Evolutionary conservation across 495 filamentous ascomycete species (phyloP), one percentile per base, ranked within the genome.

Genomic region (Cladorrhinum samala): DNA sequence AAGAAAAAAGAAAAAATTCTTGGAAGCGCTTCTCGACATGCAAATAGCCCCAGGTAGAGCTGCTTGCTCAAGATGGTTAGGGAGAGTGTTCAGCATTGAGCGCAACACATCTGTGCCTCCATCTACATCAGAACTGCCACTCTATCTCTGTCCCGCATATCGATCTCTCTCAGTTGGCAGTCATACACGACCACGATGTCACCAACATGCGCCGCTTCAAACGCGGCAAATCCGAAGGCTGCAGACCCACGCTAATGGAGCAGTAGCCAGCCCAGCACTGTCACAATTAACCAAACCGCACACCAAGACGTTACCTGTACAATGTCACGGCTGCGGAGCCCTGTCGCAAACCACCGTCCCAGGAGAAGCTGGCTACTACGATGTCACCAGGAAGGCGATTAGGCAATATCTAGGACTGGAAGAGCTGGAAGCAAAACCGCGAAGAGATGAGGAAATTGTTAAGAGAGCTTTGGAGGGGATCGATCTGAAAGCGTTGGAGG

Each of bases 291-390:
- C 18, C 21, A 49, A 24, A 39, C 38, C 39, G 14, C 30, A 27
- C 5, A 8, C 48, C 24, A 64, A 58, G 37, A 49, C 61, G 33
- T 67, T 89, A 2, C 87, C 87, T 1, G 54, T 64, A 3, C 75
- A 78, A 59, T 99, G 93, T 64, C 82, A 87, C 18, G 93, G 93
- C 49, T 99, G 93, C 66, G 93, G 93, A 43, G 94, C 92, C 25
- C 79, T 85, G 52, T 79, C 85, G 45, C 93, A 97, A 62, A 86
- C 77, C 0, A 57, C 82, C 2, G 76, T 83, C 19, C 76, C 84
- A n/a, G 65, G 80, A 30, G 77, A 85, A 58, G 79, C 91, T 1
- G 93, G 93, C 39, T 96, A 83, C 69, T 96, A 88, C 68, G 71
- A 79, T 58, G 57, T 76, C 25, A 70, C 55, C 25, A 78, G 84